Conservation (phyloP, 352 stramenopile genomes). For the Phytophthora ramorum region DNA sequence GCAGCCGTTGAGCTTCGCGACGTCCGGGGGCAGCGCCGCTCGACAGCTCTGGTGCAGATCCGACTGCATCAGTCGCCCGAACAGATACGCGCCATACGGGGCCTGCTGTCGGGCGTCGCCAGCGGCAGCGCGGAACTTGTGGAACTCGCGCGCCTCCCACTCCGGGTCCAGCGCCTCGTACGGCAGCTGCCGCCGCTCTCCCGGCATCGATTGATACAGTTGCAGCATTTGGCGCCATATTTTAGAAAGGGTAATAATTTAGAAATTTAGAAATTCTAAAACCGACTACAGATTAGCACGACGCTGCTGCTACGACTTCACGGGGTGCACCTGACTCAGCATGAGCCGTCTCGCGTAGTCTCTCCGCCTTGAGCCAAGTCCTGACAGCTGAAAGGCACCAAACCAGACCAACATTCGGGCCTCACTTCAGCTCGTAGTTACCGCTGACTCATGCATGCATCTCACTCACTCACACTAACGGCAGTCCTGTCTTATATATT, state of each 20-base stretch:
- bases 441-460: too few species aligned
- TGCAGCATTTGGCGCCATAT: conserved; percentile 3
- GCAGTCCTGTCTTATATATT: too few species aligned
- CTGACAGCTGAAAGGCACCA: too few species aligned
- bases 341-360: too few species aligned
- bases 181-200: conserved; percentile 40
- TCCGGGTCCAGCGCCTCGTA: conserved; percentile 64
- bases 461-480: too few species aligned
- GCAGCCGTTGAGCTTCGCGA: conserved; percentile 54
- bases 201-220: conserved; percentile 2
- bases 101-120: conserved; percentile 24
- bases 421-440: too few species aligned
- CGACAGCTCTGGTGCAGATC: conserved; percentile 75
- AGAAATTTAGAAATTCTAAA: not conserved
- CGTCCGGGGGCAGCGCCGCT: conserved; percentile 58
- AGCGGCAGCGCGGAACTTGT: conserved; percentile 39
- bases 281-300: not conserved
- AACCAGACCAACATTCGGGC: too few species aligned
- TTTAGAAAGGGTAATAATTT: not conserved
- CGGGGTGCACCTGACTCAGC: too few species aligned
- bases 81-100: conserved; percentile 56
- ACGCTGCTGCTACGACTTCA: too few species aligned
- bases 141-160: conserved; percentile 63
- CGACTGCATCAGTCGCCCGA: conserved; percentile 65
- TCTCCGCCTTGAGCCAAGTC: too few species aligned